These are phyloP conservation scores for Typha latifolia DNA, from an alignment of 176 grass and related monocot species.

Conservation along the genomic window DNA sequence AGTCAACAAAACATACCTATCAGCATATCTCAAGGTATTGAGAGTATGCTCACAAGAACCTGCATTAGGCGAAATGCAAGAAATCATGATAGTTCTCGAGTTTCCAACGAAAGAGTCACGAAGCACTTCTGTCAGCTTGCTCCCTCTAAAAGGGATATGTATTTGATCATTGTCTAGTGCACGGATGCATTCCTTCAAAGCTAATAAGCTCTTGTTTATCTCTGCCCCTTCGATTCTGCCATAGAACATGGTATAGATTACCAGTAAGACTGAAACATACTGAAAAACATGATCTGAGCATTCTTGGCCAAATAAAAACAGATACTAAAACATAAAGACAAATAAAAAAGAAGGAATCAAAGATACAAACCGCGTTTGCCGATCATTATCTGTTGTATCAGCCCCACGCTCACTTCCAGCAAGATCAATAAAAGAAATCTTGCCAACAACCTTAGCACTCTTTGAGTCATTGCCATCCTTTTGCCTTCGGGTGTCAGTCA, in stretches of 20 bases:
- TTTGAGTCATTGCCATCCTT: conserved; percentile 80
- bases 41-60: conserved; percentile 97
- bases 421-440: conserved; percentile 98
- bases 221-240: conserved; percentile 94
- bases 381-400: conserved; percentile 96
- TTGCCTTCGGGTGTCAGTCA: conserved; percentile 59
- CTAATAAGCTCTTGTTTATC: conserved; percentile 97
- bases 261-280: background rate
- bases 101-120: conserved; percentile 99
- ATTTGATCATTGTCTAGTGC: conserved; percentile 98
- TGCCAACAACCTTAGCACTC: conserved; percentile 71
- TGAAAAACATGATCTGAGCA: background rate
- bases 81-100: conserved; percentile 94
- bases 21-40: conserved; percentile 96
- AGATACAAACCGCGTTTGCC: conserved; percentile 64
- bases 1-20: conserved; percentile 46
- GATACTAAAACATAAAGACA: background rate
- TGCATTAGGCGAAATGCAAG: conserved; percentile 95
- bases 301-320: background rate
- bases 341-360: background rate
- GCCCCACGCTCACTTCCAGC: conserved; percentile 98
- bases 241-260: background rate
- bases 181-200: conserved; percentile 95
- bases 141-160: conserved; percentile 99
- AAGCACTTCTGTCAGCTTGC: conserved; percentile 97